Evolutionary conservation across 2,329 filamentous ascomycete genomes (phyloP).

Genomic region (Colletotrichum tofieldiae): DNA sequence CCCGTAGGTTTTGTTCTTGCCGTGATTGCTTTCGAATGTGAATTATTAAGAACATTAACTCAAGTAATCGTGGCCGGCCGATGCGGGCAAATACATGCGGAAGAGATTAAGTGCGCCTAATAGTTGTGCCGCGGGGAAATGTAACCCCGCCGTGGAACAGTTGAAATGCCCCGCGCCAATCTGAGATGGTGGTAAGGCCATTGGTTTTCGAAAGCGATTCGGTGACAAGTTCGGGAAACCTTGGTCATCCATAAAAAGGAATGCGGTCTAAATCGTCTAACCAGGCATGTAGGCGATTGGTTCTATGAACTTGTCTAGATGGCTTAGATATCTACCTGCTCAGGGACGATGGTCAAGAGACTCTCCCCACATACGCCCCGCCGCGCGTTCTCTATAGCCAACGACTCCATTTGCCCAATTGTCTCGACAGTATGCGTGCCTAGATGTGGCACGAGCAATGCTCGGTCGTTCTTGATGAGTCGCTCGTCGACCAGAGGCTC

Average conservation of each 20-base stretch:
- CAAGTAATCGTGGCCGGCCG: not conserved
- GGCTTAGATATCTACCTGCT: slow-evolving; percentile 18
- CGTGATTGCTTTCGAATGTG: not conserved
- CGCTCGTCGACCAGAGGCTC: slow-evolving; percentile 75
- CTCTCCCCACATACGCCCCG: slow-evolving; percentile 41
- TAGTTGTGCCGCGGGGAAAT: slow-evolving; percentile 31
- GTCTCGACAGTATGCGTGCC: slow-evolving; percentile 76
- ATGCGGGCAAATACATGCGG: no score
- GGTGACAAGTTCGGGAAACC: not conserved
- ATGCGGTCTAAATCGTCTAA: not conserved
- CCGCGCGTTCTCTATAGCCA: slow-evolving; percentile 51
- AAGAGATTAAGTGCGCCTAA: not conserved
- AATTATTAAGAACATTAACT: no score
- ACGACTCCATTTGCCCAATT: slow-evolving; percentile 47
- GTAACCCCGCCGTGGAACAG: not conserved
- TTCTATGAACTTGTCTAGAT: not conserved
- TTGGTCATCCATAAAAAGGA: not conserved
- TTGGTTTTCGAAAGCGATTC: not conserved
- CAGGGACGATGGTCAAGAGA: slow-evolving; percentile 44
- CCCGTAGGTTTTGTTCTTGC: not conserved
- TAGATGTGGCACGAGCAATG: slow-evolving; percentile 77
- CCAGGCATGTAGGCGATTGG: not conserved
- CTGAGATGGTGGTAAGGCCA: not conserved
- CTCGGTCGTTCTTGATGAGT: slow-evolving; percentile 71
- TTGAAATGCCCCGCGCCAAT: not conserved